A percentile compares a stretch with the other conserved stretches of the same genome.
Conservation (phyloP, 192 early-diverging fungal species). For the Linnemannia hyalina region DNA sequence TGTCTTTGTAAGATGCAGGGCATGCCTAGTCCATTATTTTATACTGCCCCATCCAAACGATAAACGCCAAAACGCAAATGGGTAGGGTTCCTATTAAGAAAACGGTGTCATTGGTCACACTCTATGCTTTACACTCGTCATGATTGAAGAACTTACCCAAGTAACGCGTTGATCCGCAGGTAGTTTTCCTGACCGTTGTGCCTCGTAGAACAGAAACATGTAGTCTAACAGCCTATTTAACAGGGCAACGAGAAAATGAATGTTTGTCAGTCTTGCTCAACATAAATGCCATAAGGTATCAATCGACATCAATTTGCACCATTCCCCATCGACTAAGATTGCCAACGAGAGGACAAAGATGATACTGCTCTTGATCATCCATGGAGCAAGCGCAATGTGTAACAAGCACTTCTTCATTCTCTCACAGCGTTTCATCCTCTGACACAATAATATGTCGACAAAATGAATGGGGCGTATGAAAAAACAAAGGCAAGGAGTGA, state of each 20-base stretch:
- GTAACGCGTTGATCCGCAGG: conserved; percentile 63
- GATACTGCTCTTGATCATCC: not conserved
- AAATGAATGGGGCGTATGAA: too few relatives aligned
- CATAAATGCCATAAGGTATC: too few relatives aligned
- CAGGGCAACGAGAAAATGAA: too few relatives aligned
- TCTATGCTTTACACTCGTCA: not conserved
- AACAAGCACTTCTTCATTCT: not conserved
- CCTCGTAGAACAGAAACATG: conserved; percentile 68
- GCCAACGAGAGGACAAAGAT: too few relatives aligned
- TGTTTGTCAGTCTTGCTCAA: too few relatives aligned
- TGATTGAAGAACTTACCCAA: conserved; percentile 48
- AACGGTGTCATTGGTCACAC: not conserved
- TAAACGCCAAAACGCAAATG: too few relatives aligned
- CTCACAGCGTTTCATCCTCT: not conserved
- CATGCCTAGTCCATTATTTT: too few relatives aligned
- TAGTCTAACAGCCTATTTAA: conserved; percentile 55
- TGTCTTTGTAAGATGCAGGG: too few relatives aligned
- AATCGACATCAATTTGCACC: too few relatives aligned
- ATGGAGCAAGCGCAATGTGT: not conserved
- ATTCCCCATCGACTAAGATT: too few relatives aligned
- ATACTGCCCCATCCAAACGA: too few relatives aligned
- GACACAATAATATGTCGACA: not conserved
- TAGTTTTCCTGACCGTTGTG: conserved; percentile 65
- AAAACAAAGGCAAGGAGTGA: not conserved
- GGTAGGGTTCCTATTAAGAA: not conserved